Evolutionary conservation across 2,329 filamentous ascomycete species (phyloP), one percentile per base, ranked within the genome.

Genomic region (Monilinia polystroma): DNA sequence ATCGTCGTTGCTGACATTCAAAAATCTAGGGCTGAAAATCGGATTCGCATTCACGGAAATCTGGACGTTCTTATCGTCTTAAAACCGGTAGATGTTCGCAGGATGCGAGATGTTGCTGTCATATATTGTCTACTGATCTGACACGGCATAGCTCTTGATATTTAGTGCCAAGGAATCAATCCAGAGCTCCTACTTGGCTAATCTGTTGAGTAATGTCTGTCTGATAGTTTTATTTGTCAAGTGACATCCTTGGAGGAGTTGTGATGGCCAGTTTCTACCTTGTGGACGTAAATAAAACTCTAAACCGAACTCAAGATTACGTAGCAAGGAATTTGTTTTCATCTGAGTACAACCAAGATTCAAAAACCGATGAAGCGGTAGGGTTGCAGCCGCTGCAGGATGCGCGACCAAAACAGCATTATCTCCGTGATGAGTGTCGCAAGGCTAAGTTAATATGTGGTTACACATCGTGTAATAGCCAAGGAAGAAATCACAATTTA

Each of bases 371-470:
- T n/a, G 35, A 18, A 26, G 49, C 47, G 32, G 10, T 63, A 53
- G n/a, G 47, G 20, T 49, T 63, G 47, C 23, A 63, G 59, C 59
- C 32, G 47, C 32, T 63, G 47, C 35, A 53, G 14, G 32, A 52
- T 23, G 16, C 14, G 16, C 47, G 47, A 63, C n/a, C 32, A 5
- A 41, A 63, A 3, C 16, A 53, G 35, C 32, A 35, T 29, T 43
- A 10, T 53, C 8, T 29, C 5, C 26, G 47, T 43, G 23, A 32
- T 29, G 18, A n/a, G 5, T 53, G 41, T 26, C 16, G 49, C n/a
- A 43, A 53, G 47, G 47, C 47, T 53, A 32, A 53, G 23, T 63
- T 26, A 4, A 14, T 1, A 41, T 20, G n/a, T 41, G 47, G 29
- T 26, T 38, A 52, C 59, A 63, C 59, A 29, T 63, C 47, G 45